phyloP scores from a whole-genome alignment of 108 stramenopile species.

The Heterococcus sp. region DNA sequence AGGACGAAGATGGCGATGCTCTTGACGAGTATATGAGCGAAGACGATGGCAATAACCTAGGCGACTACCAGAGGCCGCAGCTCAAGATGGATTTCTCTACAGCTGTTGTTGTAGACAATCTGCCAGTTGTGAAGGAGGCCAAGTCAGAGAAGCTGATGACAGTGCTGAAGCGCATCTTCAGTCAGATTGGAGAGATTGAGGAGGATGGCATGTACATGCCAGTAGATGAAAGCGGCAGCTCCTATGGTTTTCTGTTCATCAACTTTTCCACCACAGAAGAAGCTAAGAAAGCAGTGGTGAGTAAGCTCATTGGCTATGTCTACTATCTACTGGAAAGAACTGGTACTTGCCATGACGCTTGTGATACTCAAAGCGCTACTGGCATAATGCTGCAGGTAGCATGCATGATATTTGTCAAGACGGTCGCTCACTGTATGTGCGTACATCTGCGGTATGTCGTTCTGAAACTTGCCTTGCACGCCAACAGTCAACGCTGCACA shows the following conservation, averaged over 20 bases:
- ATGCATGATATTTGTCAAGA: too few relatives aligned
- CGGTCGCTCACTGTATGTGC: too few relatives aligned
- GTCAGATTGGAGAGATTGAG: constrained; percentile 37
- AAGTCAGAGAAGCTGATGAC: constrained; percentile 53
- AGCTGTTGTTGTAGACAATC: constrained; percentile 42
- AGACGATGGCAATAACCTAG: constrained; percentile 26
- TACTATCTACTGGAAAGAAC: too few relatives aligned
- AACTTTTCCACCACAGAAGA: constrained; percentile 74
- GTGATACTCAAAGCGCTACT: too few relatives aligned
- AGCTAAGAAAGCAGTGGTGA: constrained; percentile 67
- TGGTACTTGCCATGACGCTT: too few relatives aligned
- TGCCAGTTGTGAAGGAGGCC: constrained; percentile 25
- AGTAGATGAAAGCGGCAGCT: constrained; percentile 29
- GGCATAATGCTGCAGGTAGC: too few relatives aligned
- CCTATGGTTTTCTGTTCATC: constrained; percentile 67
- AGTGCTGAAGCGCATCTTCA: constrained; percentile 43
- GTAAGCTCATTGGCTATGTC: too few relatives aligned
- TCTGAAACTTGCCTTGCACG: too few relatives aligned
- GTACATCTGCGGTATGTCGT: too few relatives aligned
- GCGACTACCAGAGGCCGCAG: constrained; percentile 38
- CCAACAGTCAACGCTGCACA: too few relatives aligned
- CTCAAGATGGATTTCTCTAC: constrained; percentile 46
- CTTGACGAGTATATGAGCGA: constrained; percentile 28
- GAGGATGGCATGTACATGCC: constrained; percentile 42
- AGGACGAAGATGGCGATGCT: constrained; percentile 24